A percentile compares a stretch with the other conserved stretches of the same genome.
Conservation (phyloP, 2,329 filamentous ascomycete genomes). For the Sporothrix globosa region DNA sequence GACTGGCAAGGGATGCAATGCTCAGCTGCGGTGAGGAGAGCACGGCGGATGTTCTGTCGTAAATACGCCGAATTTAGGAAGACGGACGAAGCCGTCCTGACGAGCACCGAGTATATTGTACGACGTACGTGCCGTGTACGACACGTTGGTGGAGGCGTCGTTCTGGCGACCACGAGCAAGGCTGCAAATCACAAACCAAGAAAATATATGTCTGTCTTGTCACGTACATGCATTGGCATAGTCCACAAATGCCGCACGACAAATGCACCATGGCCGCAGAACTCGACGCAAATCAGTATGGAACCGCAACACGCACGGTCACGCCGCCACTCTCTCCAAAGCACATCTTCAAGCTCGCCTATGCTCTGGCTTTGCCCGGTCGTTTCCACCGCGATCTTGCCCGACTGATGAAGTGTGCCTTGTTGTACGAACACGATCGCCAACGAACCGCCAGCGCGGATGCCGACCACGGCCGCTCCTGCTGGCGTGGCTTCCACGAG, state of each 20-base stretch:
- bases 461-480: not conserved
- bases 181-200: too few relatives aligned
- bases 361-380: conserved; percentile 22
- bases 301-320: too few relatives aligned
- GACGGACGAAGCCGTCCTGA: not conserved
- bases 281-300: too few relatives aligned
- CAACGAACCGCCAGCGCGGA: not conserved
- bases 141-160: too few relatives aligned
- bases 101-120: too few relatives aligned
- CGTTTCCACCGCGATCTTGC: conserved; percentile 23
- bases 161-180: too few relatives aligned
- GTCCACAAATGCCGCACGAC: too few relatives aligned
- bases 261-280: too few relatives aligned
- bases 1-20: not conserved
- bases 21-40: not conserved
- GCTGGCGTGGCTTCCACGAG: not conserved
- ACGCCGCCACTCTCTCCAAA: not conserved
- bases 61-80: conserved; percentile 4
- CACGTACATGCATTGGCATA: too few relatives aligned
- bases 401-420: conserved; percentile 11
- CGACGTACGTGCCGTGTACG: too few relatives aligned
- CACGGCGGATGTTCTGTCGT: too few relatives aligned
- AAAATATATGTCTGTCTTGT: too few relatives aligned
- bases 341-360: conserved; percentile 28
- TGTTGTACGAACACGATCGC: not conserved